A percentile compares a stretch with the other conserved stretches of the same genome.
phyloP scores from a whole-genome alignment of 2,329 filamentous ascomycete species.

The Venturiaceae sp. region DNA sequence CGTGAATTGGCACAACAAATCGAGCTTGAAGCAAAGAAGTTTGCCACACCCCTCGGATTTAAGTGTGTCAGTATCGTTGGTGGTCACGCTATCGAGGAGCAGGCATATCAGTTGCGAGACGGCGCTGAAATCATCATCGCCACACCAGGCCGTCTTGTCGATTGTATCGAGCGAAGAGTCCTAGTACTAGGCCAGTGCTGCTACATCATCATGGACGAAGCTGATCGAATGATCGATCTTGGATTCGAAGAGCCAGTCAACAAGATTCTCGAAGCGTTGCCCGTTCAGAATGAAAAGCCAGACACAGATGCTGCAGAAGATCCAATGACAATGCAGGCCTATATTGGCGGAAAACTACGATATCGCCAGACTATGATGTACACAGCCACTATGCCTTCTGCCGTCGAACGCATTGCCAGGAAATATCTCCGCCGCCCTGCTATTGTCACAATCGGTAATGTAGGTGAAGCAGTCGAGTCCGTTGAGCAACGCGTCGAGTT shows the following conservation, averaged over 20 bases:
- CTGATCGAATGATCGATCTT: conserved; percentile 97
- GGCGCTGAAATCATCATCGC: conserved; percentile 97
- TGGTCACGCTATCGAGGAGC: conserved; percentile 90
- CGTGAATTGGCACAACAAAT: conserved; percentile 98
- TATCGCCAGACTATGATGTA: conserved; percentile 99
- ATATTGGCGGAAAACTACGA: conserved; percentile 62
- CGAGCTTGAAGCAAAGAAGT: conserved; percentile 86
- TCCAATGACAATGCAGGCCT: conserved; percentile 70
- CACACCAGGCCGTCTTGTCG: conserved; percentile 92
- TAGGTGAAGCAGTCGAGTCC: conserved; percentile 92
- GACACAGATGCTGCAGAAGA: conserved; percentile 90
- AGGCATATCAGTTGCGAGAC: conserved; percentile 79
- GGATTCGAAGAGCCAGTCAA: conserved; percentile 97
- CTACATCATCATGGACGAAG: conserved; percentile 99
- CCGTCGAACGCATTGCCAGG: conserved; percentile 90
- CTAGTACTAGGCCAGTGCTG: conserved; percentile 93
- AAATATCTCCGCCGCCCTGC: conserved; percentile 91
- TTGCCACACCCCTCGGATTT: conserved; percentile 82
- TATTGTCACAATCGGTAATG: conserved; percentile 88
- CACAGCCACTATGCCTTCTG: conserved; percentile 92
- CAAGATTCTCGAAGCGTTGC: conserved; percentile 90
- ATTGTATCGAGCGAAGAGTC: conserved; percentile 89
- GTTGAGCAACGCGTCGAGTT: conserved; percentile 97
- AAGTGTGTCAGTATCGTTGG: conserved; percentile 96
- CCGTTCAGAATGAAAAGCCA: conserved; percentile 88